Evolutionary conservation across 1,139 yeast genomes (phyloP).

Genomic region (Chernovozyma aurita): DNA sequence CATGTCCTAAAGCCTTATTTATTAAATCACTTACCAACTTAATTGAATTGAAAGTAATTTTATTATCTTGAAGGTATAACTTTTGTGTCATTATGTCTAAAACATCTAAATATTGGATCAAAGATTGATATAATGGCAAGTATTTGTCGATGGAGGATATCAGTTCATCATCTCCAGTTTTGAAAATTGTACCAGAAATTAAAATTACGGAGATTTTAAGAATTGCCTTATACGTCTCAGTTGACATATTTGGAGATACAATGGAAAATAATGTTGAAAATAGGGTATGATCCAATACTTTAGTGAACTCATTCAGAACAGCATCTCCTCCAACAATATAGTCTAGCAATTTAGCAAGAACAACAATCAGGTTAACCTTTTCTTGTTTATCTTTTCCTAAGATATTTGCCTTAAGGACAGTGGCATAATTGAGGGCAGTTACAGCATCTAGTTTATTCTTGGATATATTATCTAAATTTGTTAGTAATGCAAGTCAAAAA

Average conservation of each 20-base stretch:
- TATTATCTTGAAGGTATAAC: conserved; percentile 40
- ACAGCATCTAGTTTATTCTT: conserved; percentile 29
- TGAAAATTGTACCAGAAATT: conserved; percentile 43
- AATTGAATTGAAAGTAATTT: conserved; percentile 41
- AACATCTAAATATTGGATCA: conserved; percentile 39
- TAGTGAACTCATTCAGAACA: conserved; percentile 32
- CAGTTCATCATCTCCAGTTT: conserved; percentile 22
- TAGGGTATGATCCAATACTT: conserved; percentile 37
- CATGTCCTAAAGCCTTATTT: conserved; percentile 36
- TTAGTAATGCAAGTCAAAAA: neutral
- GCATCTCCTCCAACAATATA: conserved; percentile 38
- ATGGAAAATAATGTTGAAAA: conserved; percentile 42
- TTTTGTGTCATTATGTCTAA: conserved; percentile 40
- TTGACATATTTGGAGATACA: conserved; percentile 41
- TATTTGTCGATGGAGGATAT: conserved; percentile 25
- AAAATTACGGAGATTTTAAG: conserved; percentile 41
- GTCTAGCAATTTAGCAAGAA: conserved; percentile 49
- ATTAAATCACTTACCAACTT: conserved; percentile 46
- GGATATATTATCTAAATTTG: conserved; percentile 19
- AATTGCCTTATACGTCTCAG: conserved; percentile 48
- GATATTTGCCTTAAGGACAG: conserved; percentile 33
- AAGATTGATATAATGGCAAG: conserved; percentile 38
- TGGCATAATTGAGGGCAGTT: conserved; percentile 35
- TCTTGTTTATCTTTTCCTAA: conserved; percentile 48
- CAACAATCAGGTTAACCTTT: conserved; percentile 50